Conservation (phyloP, 768 basidiomycete genomes). For the Trametes villosa region DNA sequence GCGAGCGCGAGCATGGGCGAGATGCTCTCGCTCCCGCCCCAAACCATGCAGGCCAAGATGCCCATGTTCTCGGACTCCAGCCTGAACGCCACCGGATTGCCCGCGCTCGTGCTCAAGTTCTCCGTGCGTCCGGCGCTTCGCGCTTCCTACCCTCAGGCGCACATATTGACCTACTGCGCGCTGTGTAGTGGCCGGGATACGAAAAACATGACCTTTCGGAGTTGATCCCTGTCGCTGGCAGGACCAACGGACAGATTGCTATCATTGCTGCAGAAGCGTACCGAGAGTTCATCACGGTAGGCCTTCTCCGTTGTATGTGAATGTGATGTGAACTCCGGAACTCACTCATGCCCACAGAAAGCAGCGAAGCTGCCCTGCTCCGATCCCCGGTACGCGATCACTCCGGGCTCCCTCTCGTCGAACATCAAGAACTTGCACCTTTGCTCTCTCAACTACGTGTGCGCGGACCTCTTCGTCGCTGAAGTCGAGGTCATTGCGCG, state of each 20-base stretch:
- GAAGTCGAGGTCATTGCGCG: background rate
- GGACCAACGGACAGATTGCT: background rate
- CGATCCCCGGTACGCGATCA: background rate
- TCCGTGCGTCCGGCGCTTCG: background rate
- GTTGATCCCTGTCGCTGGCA: background rate
- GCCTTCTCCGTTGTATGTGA: background rate
- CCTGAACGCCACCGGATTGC: background rate
- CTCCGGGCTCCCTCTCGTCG: background rate
- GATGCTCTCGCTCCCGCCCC: background rate
- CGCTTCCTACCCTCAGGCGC: too few species aligned
- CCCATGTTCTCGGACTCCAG: background rate
- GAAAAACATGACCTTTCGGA: background rate
- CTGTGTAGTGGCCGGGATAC: slow-evolving; percentile 2
- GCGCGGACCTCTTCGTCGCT: background rate
- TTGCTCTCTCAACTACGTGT: background rate
- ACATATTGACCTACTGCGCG: background rate
- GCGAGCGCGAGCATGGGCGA: background rate
- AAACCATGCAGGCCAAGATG: background rate
- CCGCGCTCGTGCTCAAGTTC: slow-evolving; percentile 2
- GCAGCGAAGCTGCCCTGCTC: background rate
- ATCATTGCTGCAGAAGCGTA: background rate
- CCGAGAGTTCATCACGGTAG: background rate
- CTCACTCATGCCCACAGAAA: background rate
- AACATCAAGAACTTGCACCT: background rate
- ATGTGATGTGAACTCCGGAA: background rate